Evolutionary conservation across 176 grass and related monocot genomes (phyloP).

Genomic region (Puya raimondii): DNA sequence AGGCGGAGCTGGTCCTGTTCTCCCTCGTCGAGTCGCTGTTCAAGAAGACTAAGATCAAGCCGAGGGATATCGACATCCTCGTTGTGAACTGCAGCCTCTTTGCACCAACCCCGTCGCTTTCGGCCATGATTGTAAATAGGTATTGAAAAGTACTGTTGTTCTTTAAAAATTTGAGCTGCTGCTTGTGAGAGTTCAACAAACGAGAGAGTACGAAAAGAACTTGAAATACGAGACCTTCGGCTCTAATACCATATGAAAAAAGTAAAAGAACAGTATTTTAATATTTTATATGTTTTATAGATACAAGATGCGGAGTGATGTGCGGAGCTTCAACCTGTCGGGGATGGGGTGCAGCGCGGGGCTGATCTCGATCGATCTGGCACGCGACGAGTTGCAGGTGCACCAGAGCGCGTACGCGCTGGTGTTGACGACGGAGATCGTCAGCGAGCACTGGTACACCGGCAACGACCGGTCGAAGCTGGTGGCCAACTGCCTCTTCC

Average conservation of each 20-base stretch:
- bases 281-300: no score
- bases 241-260: no score
- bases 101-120: conserved; percentile 80
- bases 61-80: conserved; percentile 73
- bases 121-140: conserved; percentile 83
- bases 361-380: conserved; percentile 73
- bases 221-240: no score
- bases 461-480: conserved; percentile 49
- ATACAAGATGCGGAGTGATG: conserved; percentile 72
- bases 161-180: no score
- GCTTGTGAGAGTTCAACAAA: no score
- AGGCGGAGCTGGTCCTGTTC: conserved; percentile 71
- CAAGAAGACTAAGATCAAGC: conserved; percentile 48
- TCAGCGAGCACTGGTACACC: conserved; percentile 56
- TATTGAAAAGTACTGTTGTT: conserved; percentile 3
- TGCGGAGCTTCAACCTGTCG: conserved; percentile 66
- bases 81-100: conserved; percentile 96
- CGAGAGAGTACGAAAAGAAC: no score
- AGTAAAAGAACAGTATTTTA: no score
- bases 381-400: conserved; percentile 67
- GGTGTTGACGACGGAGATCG: conserved; percentile 75
- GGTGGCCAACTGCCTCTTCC: conserved; percentile 62
- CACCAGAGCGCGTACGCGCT: conserved; percentile 62
- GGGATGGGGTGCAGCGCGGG: conserved; percentile 97
- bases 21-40: conserved; percentile 70